Conservation (phyloP, 2,329 filamentous ascomycete genomes). For the Didymella exigua region DNA sequence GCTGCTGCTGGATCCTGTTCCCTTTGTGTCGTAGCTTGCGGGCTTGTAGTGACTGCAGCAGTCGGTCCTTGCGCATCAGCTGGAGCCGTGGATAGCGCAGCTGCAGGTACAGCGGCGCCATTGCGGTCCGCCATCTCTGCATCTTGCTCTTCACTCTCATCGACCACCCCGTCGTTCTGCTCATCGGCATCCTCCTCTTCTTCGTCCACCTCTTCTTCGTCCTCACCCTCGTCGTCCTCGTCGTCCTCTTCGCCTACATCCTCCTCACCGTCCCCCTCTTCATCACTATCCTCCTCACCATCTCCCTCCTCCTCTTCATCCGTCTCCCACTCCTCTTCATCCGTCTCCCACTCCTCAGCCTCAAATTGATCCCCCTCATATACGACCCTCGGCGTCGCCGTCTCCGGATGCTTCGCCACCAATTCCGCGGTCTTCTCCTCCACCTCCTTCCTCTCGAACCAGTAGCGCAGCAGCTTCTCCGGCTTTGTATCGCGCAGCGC, state of each 20-base stretch:
- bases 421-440: constrained; percentile 22
- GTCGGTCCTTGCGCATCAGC: neutral
- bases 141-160: constrained; percentile 3
- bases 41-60: neutral
- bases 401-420: constrained; percentile 17
- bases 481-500: constrained; percentile 25
- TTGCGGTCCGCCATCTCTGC: neutral
- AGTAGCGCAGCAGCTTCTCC: constrained; percentile 37
- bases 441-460: constrained; percentile 46
- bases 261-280: constrained; percentile 11
- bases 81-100: neutral
- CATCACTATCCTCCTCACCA: constrained; percentile 18
- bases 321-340: neutral
- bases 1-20: neutral
- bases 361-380: constrained; percentile 16
- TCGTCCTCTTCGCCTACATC: constrained; percentile 13
- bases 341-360: constrained; percentile 7
- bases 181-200: neutral
- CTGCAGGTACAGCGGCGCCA: neutral
- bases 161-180: neutral
- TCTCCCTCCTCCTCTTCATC: constrained; percentile 18
- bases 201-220: neutral
- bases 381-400: constrained; percentile 10
- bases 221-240: constrained; percentile 4
- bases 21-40: neutral